These are phyloP conservation scores for Venturia carpophila DNA, from an alignment of 2,329 filamentous ascomycete genomes.

Conservation along the genomic window DNA sequence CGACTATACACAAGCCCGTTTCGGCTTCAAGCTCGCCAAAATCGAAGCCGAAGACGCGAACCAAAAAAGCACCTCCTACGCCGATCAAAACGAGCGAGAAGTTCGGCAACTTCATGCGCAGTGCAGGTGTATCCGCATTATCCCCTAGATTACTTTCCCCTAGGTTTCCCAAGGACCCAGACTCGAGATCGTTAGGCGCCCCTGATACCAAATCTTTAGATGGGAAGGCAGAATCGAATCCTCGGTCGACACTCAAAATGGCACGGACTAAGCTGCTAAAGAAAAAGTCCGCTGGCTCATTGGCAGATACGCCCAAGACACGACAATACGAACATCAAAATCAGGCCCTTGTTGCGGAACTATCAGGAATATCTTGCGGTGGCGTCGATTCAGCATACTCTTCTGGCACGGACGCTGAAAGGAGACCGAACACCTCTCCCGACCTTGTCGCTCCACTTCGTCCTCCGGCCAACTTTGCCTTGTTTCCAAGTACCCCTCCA, in stretches of 20 bases:
- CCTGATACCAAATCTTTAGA: background rate
- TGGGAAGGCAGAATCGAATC: background rate
- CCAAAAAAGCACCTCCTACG: background rate
- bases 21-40: constrained; percentile 2
- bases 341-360: background rate
- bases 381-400: constrained; percentile 16
- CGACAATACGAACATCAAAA: background rate
- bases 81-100: constrained; percentile 10
- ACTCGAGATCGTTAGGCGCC: background rate
- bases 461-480: constrained; percentile 7
- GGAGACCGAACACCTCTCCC: constrained; percentile 13
- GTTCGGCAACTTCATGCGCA: constrained; percentile 4
- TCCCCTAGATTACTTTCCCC: background rate
- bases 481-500: constrained; percentile 10
- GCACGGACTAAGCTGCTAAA: background rate
- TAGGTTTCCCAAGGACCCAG: constrained; percentile 1
- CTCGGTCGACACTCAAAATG: background rate
- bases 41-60: background rate
- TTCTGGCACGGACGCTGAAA: constrained; percentile 6
- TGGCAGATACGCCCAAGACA: background rate
- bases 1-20: background rate
- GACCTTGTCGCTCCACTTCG: background rate
- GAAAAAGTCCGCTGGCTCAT: background rate
- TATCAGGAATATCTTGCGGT: background rate
- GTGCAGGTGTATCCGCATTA: background rate